These are phyloP conservation scores for Lobosporangium transversale DNA, from an alignment of 192 early-diverging fungal genomes.

Conservation along the genomic window DNA sequence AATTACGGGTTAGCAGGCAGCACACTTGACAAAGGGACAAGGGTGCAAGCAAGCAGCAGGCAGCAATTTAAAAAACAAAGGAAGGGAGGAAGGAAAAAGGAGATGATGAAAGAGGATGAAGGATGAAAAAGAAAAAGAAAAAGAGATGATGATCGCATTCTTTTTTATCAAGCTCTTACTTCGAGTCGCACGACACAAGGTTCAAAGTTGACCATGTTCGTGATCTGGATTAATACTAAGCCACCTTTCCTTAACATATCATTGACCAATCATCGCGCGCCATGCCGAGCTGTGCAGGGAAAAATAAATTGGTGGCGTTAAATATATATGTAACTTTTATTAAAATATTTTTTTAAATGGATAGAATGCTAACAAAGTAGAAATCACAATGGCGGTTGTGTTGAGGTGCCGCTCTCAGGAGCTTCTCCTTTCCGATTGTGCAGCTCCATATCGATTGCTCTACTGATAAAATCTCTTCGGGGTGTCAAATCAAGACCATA, in stretches of 20 bases:
- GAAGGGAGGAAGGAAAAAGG: not conserved
- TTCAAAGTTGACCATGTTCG: too few species aligned
- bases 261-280: not conserved
- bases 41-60: constrained; percentile 28
- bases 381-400: not conserved
- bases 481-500: constrained; percentile 76
- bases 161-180: too few species aligned
- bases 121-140: constrained; percentile 6
- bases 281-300: not conserved
- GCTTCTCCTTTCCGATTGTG: constrained; percentile 6
- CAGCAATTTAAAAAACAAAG: constrained; percentile 9
- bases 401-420: not conserved
- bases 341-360: too few species aligned
- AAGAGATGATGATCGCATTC: constrained; percentile 3
- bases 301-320: too few species aligned
- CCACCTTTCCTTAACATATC: too few species aligned
- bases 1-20: constrained; percentile 24
- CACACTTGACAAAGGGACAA: constrained; percentile 25
- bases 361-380: too few species aligned
- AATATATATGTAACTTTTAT: too few species aligned
- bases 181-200: too few species aligned
- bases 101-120: not conserved
- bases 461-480: constrained; percentile 78
- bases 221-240: too few species aligned
- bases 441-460: constrained; percentile 66